Evolutionary conservation across 495 filamentous ascomycete species (phyloP).

Genomic region (Neurospora sp.): DNA sequence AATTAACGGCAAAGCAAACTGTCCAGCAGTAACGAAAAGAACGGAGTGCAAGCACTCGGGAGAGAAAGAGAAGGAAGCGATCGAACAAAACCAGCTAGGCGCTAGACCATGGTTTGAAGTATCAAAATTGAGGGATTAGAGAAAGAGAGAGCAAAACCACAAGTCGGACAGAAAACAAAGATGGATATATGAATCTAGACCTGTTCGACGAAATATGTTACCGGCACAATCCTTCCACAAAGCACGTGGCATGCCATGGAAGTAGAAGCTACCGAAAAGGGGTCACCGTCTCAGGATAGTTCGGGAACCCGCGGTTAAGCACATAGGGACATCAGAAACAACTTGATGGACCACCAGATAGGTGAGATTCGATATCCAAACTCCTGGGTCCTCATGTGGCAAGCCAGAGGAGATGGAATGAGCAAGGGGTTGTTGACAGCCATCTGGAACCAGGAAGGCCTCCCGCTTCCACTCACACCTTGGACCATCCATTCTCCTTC

Average conservation of each 20-base stretch:
- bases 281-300: conserved; percentile 5
- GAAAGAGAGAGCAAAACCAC: neutral
- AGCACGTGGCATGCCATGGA: neutral
- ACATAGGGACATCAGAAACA: neutral
- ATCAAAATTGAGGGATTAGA: neutral
- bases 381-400: neutral
- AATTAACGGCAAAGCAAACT: conserved; percentile 7
- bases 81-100: conserved; percentile 1
- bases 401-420: neutral
- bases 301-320: neutral
- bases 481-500: conserved; percentile 16
- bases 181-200: conserved; percentile 6
- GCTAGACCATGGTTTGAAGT: neutral
- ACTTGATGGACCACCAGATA: neutral
- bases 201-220: conserved; percentile 9
- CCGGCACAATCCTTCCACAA: neutral
- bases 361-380: neutral
- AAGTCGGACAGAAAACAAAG: neutral
- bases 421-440: neutral
- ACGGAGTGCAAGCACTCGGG: conserved; percentile 1
- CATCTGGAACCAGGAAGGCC: neutral
- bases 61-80: conserved; percentile 3
- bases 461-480: neutral
- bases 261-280: neutral
- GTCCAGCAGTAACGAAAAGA: conserved; percentile 25